phyloP scores from a whole-genome alignment of 345 rosid genomes.

The Anastatica hierochuntica region DNA sequence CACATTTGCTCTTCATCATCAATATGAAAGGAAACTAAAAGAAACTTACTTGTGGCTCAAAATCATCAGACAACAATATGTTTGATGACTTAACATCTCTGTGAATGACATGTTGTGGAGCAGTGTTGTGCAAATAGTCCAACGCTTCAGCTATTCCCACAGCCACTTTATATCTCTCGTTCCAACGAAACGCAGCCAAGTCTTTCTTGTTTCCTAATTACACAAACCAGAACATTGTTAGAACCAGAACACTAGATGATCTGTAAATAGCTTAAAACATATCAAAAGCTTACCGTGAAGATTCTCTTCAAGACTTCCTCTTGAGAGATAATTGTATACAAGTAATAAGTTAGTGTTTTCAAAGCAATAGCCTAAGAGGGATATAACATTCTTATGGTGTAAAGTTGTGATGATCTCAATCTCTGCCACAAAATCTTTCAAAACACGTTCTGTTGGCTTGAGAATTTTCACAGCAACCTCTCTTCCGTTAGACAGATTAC shows the following conservation, averaged over 20 bases:
- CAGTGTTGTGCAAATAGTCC: constrained; percentile 58
- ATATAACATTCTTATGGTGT: constrained; percentile 67
- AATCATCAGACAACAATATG: constrained; percentile 69
- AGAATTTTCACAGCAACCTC: constrained; percentile 90
- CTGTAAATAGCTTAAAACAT: neutral
- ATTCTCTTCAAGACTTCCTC: constrained; percentile 96
- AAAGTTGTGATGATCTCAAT: constrained; percentile 73
- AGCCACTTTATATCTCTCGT: constrained; percentile 74
- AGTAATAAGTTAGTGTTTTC: constrained; percentile 54
- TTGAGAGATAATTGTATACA: constrained; percentile 69
- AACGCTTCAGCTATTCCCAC: constrained; percentile 84
- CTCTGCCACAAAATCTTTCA: constrained; percentile 66
- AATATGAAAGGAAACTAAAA: neutral
- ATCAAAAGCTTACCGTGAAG: constrained; percentile 55
- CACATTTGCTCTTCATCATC: neutral
- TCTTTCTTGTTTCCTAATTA: constrained; percentile 51
- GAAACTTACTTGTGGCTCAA: constrained; percentile 70
- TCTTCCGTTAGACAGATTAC: constrained; percentile 69
- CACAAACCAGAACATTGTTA: constrained; percentile 1
- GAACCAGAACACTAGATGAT: neutral
- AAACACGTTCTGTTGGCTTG: constrained; percentile 47
- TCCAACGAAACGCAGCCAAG: constrained; percentile 54
- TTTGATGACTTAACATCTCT: constrained; percentile 97
- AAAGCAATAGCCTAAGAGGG: constrained; percentile 75
- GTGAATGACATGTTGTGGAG: constrained; percentile 61